Percentiles rank a stretch among this genome's conserved stretches.
Conservation (phyloP, 2,329 filamentous ascomycete genomes). For the Trichoderma sp. region DNA sequence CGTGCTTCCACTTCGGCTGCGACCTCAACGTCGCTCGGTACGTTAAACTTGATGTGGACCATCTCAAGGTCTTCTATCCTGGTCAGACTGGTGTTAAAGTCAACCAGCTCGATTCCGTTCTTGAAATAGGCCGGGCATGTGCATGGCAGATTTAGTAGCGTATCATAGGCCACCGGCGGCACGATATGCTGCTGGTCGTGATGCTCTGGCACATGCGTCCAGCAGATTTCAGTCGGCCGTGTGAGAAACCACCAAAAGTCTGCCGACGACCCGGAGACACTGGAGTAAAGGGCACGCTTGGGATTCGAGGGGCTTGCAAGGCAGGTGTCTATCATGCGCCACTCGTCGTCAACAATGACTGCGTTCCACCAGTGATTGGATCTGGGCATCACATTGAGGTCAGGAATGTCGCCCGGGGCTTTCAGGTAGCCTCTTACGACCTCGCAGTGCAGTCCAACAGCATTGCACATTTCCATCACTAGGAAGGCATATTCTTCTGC, state of each 20-base stretch:
- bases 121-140: constrained; percentile 87
- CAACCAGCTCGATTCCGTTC: constrained; percentile 71
- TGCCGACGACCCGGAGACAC: constrained; percentile 62
- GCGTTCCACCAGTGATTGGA: constrained; percentile 99
- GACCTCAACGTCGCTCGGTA: constrained; percentile 86
- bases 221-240: constrained; percentile 84
- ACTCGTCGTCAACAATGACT: constrained; percentile 87
- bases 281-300: constrained; percentile 72
- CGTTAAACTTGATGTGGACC: constrained; percentile 82
- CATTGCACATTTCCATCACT: constrained; percentile 88
- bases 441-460: constrained; percentile 84
- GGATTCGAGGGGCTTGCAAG: constrained; percentile 90
- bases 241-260: constrained; percentile 95
- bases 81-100: constrained; percentile 85
- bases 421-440: constrained; percentile 89
- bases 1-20: constrained; percentile 88
- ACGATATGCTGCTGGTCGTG: constrained; percentile 90
- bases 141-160: constrained; percentile 80
- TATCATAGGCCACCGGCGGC: constrained; percentile 79
- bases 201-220: constrained; percentile 88
- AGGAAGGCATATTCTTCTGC: constrained; percentile 86
- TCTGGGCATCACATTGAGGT: constrained; percentile 76
- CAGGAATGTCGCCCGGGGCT: constrained; percentile 75
- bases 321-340: constrained; percentile 94
- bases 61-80: constrained; percentile 91